A percentile compares a stretch with the other conserved stretches of the same genome.
phyloP scores from a whole-genome alignment of 371 early-diverging fungal genomes.

The Dinochytrium kinnereticum region DNA sequence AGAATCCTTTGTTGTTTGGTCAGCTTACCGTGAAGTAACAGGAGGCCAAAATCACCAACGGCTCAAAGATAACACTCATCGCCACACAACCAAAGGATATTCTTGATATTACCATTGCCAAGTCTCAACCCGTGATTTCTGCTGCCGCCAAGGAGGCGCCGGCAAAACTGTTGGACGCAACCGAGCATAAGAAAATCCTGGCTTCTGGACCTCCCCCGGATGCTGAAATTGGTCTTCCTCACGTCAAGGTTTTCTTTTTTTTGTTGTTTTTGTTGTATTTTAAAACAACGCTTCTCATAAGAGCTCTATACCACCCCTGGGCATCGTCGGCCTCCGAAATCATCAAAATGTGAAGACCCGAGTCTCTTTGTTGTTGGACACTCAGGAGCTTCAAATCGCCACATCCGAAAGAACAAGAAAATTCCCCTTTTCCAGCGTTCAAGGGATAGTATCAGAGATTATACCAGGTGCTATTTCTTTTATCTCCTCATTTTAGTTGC shows the following conservation, averaged over 20 bases:
- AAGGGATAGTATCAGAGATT: not conserved
- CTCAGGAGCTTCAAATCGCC: slow-evolving; percentile 12
- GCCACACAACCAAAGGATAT: slow-evolving; percentile 8
- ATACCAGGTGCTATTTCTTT: not conserved
- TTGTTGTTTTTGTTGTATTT: not conserved
- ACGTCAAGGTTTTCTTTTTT: not conserved
- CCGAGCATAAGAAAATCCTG: slow-evolving; percentile 3
- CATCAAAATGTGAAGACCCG: not conserved
- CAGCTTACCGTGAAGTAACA: too few species aligned
- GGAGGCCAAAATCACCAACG: not conserved
- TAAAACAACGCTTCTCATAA: not conserved
- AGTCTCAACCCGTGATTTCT: not conserved
- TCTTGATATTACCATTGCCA: slow-evolving; percentile 5
- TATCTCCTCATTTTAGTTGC: not conserved
- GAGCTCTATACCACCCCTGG: not conserved
- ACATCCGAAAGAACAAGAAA: not conserved
- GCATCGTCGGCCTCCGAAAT: not conserved
- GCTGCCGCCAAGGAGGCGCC: not conserved
- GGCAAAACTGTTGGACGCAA: not conserved
- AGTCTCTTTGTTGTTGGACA: not conserved
- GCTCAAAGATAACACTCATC: slow-evolving; percentile 2
- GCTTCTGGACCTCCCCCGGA: not conserved
- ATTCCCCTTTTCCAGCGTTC: not conserved
- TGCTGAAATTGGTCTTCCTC: not conserved
- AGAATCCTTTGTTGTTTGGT: not conserved